Percentiles rank a stretch among this genome's conserved stretches.
Evolutionary conservation across 1,139 yeast species (phyloP).

Genomic region (Sugiyamaella japonica): DNA sequence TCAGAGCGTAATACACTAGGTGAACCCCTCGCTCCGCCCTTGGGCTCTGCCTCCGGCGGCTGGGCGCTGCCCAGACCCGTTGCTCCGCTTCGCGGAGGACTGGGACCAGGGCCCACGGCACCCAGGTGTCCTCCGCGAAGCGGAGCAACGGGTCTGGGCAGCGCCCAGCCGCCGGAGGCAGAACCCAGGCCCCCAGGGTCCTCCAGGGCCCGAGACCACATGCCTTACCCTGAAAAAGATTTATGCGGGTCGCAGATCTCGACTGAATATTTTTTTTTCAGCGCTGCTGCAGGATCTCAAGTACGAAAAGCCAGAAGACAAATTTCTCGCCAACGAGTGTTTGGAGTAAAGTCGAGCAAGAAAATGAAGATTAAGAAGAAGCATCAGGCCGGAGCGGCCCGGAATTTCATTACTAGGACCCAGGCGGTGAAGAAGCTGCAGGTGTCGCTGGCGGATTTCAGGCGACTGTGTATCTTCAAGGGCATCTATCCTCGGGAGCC

Average conservation of each 20-base stretch:
- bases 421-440: conserved; percentile 93
- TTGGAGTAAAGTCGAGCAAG: too few species aligned
- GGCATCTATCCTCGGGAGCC: conserved; percentile 94
- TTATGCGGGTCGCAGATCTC: conserved; percentile 1
- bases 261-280: conserved; percentile 16
- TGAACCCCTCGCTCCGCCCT: too few species aligned
- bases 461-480: conserved; percentile 94
- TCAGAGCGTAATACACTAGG: conserved; percentile 35
- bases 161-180: too few species aligned
- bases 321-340: too few species aligned
- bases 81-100: too few species aligned
- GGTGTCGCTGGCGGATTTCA: conserved; percentile 95
- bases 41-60: neutral
- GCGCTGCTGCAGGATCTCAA: neutral
- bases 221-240: conserved; percentile 14
- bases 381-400: conserved; percentile 86
- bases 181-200: too few species aligned
- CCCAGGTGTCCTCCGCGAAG: too few species aligned
- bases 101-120: too few species aligned
- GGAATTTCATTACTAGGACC: conserved; percentile 88
- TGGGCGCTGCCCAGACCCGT: neutral
- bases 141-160: too few species aligned
- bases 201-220: neutral
- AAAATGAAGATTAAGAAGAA: conserved; percentile 54
- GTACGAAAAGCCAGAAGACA: too few species aligned